phyloP scores from a whole-genome alignment of 352 stramenopile genomes.

The Phytophthora agathidicida region DNA sequence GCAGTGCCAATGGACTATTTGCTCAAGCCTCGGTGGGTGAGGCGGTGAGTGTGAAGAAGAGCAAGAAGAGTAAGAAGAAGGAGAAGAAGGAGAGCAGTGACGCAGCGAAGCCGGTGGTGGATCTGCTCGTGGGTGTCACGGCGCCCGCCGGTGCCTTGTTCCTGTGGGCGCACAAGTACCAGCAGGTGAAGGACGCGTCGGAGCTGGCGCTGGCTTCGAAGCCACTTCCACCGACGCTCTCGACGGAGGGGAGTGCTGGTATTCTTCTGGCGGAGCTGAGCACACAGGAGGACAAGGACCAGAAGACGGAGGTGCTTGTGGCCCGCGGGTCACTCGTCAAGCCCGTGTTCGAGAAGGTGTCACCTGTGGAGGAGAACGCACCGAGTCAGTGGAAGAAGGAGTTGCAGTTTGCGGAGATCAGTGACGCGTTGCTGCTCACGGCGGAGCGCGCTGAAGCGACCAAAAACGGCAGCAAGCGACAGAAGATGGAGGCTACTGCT shows the following conservation, averaged over 20 bases:
- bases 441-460: conserved; percentile 35
- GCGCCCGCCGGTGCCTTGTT: conserved; percentile 68
- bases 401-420: conserved; percentile 63
- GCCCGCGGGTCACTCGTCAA: conserved; percentile 78
- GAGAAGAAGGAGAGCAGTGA: conserved; percentile 37
- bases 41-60: conserved; percentile 45
- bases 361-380: conserved; percentile 60
- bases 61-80: conserved; percentile 62
- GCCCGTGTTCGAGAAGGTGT: conserved; percentile 78
- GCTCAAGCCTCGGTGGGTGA: conserved; percentile 37
- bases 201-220: conserved; percentile 59
- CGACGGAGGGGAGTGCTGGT: conserved; percentile 39
- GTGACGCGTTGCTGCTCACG: conserved; percentile 68
- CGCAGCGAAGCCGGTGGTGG: conserved; percentile 26
- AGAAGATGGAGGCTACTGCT: conserved; percentile 48
- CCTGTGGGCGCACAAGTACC: conserved; percentile 78
- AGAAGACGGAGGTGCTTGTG: conserved; percentile 52
- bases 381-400: conserved; percentile 58
- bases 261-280: conserved; percentile 52
- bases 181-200: conserved; percentile 35
- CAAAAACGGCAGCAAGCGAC: conserved; percentile 62
- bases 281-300: conserved; percentile 29
- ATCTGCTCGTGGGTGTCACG: conserved; percentile 68
- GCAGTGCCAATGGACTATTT: conserved; percentile 55
- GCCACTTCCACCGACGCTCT: conserved; percentile 58